Conservation (phyloP, 2,329 filamentous ascomycete species). For the Verticillium isaacii region DNA sequence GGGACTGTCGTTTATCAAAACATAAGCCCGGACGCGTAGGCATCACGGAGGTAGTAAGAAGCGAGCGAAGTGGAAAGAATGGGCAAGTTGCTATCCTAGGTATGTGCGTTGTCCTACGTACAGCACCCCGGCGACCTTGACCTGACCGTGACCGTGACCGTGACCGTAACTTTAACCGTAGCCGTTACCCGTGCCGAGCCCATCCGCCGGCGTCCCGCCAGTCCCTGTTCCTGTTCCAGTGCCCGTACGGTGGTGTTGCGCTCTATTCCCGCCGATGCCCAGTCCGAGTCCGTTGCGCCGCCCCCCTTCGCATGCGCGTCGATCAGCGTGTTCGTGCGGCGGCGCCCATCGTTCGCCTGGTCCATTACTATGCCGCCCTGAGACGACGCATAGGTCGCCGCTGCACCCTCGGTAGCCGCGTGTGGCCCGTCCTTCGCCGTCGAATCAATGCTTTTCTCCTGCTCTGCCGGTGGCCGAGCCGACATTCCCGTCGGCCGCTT, state of each 20-base stretch:
- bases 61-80: not conserved
- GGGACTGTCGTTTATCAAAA: too few species aligned
- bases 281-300: not conserved
- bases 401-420: not conserved
- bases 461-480: not conserved
- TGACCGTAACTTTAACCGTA: not conserved
- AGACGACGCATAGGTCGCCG: not conserved
- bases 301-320: not conserved
- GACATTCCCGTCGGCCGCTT: not conserved
- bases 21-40: too few species aligned
- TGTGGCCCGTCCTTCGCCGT: not conserved
- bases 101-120: not conserved
- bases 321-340: not conserved
- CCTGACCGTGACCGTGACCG: not conserved
- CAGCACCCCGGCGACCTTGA: not conserved
- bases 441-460: not conserved
- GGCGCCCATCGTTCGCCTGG: not conserved
- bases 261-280: not conserved
- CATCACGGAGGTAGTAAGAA: not conserved
- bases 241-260: not conserved
- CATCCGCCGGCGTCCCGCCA: not conserved
- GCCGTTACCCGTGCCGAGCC: not conserved
- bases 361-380: not conserved
- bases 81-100: not conserved
- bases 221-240: not conserved